Percentiles rank a stretch among this genome's conserved stretches.
Conservation (phyloP, 331 rosid genomes). For the Telfairia occidentalis region DNA sequence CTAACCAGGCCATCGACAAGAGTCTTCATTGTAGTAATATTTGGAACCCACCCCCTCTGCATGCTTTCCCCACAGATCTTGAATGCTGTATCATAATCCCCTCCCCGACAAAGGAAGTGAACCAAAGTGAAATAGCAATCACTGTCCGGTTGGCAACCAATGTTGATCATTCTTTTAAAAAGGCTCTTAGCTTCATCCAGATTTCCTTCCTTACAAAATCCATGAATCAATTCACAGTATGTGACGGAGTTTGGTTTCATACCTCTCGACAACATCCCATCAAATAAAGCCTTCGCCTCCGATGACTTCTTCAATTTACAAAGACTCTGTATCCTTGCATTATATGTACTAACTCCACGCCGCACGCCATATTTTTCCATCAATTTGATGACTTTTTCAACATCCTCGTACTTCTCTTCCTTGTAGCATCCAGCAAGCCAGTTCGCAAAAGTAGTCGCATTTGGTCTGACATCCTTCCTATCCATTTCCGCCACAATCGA, state of each 20-base stretch:
- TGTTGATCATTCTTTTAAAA: constrained; percentile 38
- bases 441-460: constrained; percentile 27
- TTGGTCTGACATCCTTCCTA: constrained; percentile 40
- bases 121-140: constrained; percentile 43
- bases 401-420: constrained; percentile 62
- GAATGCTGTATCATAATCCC: constrained; percentile 44
- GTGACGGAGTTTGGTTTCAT: constrained; percentile 50
- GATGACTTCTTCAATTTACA: constrained; percentile 54
- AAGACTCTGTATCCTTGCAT: constrained; percentile 56
- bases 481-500: constrained; percentile 66
- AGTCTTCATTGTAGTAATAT: constrained; percentile 41
- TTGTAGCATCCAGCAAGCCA: constrained; percentile 42
- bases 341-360: constrained; percentile 33
- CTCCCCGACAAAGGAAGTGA: constrained; percentile 35
- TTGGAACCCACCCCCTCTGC: constrained; percentile 54
- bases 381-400: constrained; percentile 45
- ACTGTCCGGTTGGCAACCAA: constrained; percentile 37
- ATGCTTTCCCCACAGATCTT: constrained; percentile 40
- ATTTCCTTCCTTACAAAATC: constrained; percentile 64
- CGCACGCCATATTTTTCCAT: constrained; percentile 39
- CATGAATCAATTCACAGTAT: constrained; percentile 52
- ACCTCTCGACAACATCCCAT: constrained; percentile 50
- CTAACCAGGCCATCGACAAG: constrained; percentile 67
- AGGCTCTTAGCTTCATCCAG: constrained; percentile 50
- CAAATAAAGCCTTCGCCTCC: constrained; percentile 61